A percentile compares a stretch with the other conserved stretches of the same genome.
phyloP scores from a whole-genome alignment of 2,329 filamentous ascomycete species.

The Trichoderma aggressivum region DNA sequence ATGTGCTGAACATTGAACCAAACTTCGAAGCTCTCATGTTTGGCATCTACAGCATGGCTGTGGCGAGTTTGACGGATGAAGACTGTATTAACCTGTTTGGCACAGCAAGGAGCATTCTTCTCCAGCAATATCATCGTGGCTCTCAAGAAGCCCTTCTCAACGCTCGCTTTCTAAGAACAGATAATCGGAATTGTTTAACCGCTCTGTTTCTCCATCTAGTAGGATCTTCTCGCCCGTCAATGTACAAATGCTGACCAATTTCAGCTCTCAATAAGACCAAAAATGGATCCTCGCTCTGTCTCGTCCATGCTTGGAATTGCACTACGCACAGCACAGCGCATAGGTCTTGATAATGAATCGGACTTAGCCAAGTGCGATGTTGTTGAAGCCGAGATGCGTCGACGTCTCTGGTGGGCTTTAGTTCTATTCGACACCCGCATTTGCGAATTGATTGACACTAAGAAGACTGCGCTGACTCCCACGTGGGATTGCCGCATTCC shows the following conservation, averaged over 20 bases:
- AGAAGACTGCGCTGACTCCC: conserved; percentile 29
- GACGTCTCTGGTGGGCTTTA: conserved; percentile 61
- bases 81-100: conserved; percentile 31
- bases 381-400: conserved; percentile 58
- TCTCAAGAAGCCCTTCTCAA: conserved; percentile 53
- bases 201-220: conserved; percentile 25
- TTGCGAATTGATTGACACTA: conserved; percentile 46
- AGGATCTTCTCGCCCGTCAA: background rate
- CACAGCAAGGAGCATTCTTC: conserved; percentile 39
- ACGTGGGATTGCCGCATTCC: conserved; percentile 43
- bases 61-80: background rate
- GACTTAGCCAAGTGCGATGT: conserved; percentile 23
- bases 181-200: conserved; percentile 52
- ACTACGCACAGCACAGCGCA: background rate
- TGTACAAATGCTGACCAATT: background rate
- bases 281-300: background rate
- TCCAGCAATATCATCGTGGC: conserved; percentile 44
- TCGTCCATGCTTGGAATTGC: background rate
- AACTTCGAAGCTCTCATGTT: background rate
- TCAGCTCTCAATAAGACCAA: background rate
- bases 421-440: conserved; percentile 55
- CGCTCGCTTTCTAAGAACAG: conserved; percentile 47
- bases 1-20: conserved; percentile 36
- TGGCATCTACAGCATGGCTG: background rate
- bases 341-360: background rate